Evolutionary conservation across 192 early-diverging fungal species (phyloP).

Genomic region (Blastocladiella britannica): DNA sequence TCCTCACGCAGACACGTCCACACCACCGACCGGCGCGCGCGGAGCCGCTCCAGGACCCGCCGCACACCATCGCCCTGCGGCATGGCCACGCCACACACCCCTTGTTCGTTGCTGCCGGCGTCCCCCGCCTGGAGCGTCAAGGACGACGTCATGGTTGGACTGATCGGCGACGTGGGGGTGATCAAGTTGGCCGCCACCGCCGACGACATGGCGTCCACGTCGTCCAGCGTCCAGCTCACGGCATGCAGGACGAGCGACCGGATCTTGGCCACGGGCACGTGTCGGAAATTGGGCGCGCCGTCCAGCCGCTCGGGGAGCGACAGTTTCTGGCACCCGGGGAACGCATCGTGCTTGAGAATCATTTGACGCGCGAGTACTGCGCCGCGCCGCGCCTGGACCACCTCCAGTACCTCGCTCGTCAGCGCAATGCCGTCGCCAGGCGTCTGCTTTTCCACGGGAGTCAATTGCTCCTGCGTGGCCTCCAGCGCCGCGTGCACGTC

Average conservation of each 20-base stretch:
- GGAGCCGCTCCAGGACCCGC: conserved; percentile 17
- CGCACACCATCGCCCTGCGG: conserved; percentile 36
- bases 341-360: conserved; percentile 40
- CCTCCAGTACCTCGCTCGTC: conserved; percentile 28
- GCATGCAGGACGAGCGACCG: conserved; percentile 4
- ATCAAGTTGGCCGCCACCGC: neutral
- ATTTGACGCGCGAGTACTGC: conserved; percentile 31
- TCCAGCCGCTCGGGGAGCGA: conserved; percentile 34
- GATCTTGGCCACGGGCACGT: conserved; percentile 15
- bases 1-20: conserved; percentile 47
- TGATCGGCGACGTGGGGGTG: no score
- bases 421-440: conserved; percentile 37
- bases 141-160: no score
- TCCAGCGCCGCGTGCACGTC: no score
- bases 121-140: no score
- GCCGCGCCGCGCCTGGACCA: conserved; percentile 25
- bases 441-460: conserved; percentile 19
- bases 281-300: conserved; percentile 35
- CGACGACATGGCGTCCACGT: neutral
- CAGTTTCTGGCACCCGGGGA: conserved; percentile 41
- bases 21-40: conserved; percentile 22
- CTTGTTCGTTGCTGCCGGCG: conserved; percentile 7
- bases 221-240: neutral
- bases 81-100: conserved; percentile 38
- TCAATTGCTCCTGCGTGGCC: conserved; percentile 14